Conservation (phyloP, 768 basidiomycete species). For the Tricholoma furcatifolium region DNA sequence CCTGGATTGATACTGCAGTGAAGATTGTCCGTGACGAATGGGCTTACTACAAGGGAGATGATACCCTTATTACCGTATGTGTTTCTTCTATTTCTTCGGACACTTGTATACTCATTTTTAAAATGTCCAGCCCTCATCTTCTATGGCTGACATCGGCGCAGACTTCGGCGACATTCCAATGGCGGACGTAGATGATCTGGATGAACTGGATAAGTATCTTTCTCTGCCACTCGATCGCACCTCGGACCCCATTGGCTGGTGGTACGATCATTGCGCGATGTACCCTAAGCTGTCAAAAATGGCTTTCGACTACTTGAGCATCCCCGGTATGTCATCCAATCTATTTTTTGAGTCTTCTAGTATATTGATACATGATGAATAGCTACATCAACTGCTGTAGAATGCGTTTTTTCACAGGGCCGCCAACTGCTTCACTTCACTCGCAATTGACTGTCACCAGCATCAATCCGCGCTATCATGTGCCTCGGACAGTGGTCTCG, state of each 20-base stretch:
- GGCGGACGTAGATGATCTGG: not conserved
- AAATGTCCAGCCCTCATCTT: not conserved
- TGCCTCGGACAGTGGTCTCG: not conserved
- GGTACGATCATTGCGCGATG: too few species aligned
- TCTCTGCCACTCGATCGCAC: too few species aligned
- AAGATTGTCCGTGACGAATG: too few species aligned
- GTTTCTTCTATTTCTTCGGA: not conserved
- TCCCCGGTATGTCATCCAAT: not conserved
- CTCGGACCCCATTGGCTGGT: not conserved
- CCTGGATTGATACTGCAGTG: slow-evolving; percentile 27
- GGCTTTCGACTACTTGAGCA: slow-evolving; percentile 3
- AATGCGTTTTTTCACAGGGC: slow-evolving; percentile 1
- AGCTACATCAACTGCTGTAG: slow-evolving; percentile 2
- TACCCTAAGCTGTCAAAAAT: slow-evolving; percentile 4
- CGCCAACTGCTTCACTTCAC: slow-evolving; percentile 1
- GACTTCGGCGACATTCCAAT: slow-evolving; percentile 1
- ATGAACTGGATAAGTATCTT: too few species aligned
- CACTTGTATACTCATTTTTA: not conserved
- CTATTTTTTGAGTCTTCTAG: not conserved
- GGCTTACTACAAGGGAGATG: too few species aligned
- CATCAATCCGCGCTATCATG: too few species aligned
- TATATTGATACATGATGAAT: not conserved
- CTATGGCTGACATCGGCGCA: too few species aligned
- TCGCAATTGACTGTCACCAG: not conserved
- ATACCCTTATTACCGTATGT: not conserved